Percentiles rank a stretch among this genome's conserved stretches.
Conservation (phyloP, 306 rosid genomes). For the Malus sieversii region DNA sequence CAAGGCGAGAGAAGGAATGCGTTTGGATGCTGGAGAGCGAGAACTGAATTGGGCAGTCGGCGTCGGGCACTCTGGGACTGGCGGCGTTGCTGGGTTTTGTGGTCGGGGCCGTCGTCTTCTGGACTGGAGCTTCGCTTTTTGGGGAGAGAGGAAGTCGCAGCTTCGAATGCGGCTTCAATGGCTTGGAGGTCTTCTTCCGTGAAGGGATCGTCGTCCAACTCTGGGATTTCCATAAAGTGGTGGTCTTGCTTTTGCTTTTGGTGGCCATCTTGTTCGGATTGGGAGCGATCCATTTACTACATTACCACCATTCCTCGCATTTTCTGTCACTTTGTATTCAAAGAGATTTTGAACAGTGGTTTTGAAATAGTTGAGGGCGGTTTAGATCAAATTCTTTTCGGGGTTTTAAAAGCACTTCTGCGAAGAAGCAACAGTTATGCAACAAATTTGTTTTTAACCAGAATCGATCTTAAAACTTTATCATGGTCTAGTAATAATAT, state of each 20-base stretch:
- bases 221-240: constrained; percentile 24
- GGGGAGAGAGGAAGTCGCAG: constrained; percentile 19
- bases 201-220: constrained; percentile 42
- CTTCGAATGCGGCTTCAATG: constrained; percentile 41
- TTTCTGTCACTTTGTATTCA: neutral
- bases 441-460: too few relatives aligned
- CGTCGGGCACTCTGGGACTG: constrained; percentile 15
- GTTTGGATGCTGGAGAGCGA: constrained; percentile 53
- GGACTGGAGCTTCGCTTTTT: constrained; percentile 23
- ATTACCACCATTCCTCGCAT: neutral
- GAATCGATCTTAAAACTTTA: fast-evolving
- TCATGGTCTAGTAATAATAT: too few relatives aligned
- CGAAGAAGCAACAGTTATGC: too few relatives aligned
- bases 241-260: constrained; percentile 5
- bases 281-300: constrained; percentile 7
- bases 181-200: constrained; percentile 57
- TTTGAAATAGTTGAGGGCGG: too few relatives aligned
- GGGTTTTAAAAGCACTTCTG: too few relatives aligned
- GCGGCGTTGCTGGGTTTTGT: neutral
- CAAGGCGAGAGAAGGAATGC: constrained; percentile 36
- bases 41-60: constrained; percentile 52
- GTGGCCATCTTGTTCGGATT: neutral
- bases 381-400: too few relatives aligned
- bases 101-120: neutral
- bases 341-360: too few relatives aligned